These are phyloP conservation scores for Salix exigua DNA, from an alignment of 345 rosid genomes.

Conservation along the genomic window DNA sequence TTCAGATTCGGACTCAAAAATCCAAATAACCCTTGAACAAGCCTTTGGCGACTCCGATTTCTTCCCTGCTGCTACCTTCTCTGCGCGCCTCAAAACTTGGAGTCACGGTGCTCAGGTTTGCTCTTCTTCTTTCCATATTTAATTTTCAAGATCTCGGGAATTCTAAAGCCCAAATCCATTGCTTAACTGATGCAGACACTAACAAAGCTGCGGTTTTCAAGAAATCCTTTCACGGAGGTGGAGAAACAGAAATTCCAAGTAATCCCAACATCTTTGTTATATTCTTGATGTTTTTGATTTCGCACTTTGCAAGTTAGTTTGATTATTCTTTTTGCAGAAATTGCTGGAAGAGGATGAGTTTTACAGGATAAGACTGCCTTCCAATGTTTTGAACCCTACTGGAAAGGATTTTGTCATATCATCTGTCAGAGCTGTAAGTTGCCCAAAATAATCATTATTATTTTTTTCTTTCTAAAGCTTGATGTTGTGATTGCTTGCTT, in stretches of 20 bases:
- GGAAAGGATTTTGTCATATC: conserved; percentile 71
- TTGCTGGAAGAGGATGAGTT: conserved; percentile 74
- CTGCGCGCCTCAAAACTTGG: conserved; percentile 89
- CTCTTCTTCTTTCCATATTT: neutral
- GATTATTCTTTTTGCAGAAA: conserved; percentile 43
- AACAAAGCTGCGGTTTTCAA: conserved; percentile 84
- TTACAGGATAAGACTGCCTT: conserved; percentile 83
- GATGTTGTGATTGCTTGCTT: too few relatives aligned
- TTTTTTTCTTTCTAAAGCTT: neutral
- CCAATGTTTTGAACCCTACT: conserved; percentile 71
- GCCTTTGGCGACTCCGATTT: conserved; percentile 89
- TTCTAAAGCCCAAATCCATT: too few relatives aligned
- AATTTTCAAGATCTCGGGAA: too few relatives aligned
- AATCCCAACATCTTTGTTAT: conserved; percentile 7
- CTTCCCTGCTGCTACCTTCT: conserved; percentile 74
- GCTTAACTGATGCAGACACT: conserved; percentile 45
- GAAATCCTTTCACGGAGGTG: conserved; percentile 52
- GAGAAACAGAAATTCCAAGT: conserved; percentile 75
- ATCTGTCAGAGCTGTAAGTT: conserved; percentile 85
- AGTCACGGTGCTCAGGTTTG: conserved; percentile 81
- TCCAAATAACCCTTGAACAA: conserved; percentile 87
- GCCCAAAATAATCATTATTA: neutral
- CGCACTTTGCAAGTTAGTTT: neutral
- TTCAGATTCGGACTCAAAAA: conserved; percentile 82
- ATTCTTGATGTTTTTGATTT: neutral